Evolutionary conservation across 768 basidiomycete genomes (phyloP), one percentile per base, ranked within the genome.

Genomic region (Strobilomyces echinocephalus): DNA sequence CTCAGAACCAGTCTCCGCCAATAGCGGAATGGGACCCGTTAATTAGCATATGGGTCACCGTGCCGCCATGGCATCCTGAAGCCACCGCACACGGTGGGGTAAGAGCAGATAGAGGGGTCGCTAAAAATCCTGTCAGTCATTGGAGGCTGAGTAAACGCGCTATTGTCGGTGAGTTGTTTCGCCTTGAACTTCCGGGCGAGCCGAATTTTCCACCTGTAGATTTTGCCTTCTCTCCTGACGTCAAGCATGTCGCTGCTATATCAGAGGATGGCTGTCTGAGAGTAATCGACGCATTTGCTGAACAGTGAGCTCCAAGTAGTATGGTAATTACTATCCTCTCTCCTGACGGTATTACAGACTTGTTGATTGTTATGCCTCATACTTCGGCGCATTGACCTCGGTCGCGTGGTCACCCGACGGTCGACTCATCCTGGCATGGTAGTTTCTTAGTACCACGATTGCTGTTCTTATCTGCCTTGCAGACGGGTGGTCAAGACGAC

Each of bases 401-500:
- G 85, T 97, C 2, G 84, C 91, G 0, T 98, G 95, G 94, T 95
- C 93, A 3, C 94, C 94, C 0, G 95, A 98, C 67, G 91, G 92
- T 12, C 83, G 95, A 18, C 97, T 95, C 66, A 87, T 99, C 44
- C 71, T 97, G 55, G 92, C 89, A 67, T 16, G 47, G 42, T 44
- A 24, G 35, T 51, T 47, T 16, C 11, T 55, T 50, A 8, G 11
- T 38, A 4, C 49, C 20, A 44, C 21, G n/a, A 41, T 40, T 24
- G 14, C 21, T n/a, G 49, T 42, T 55, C 33, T 44, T 31, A 45
- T 40, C 53, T 56, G 7, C 59, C 46, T 36, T 53, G 18, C 60
- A 94, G 90, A 91, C 92, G 2, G 97, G 95, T 12, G 97, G 97
- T 0, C 95, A 99, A 75, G 97, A 99, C 64, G 97, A 99, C 65